Evolutionary conservation across 164 flowering plant species (phyloP).

Genomic region (Annona cherimola): DNA sequence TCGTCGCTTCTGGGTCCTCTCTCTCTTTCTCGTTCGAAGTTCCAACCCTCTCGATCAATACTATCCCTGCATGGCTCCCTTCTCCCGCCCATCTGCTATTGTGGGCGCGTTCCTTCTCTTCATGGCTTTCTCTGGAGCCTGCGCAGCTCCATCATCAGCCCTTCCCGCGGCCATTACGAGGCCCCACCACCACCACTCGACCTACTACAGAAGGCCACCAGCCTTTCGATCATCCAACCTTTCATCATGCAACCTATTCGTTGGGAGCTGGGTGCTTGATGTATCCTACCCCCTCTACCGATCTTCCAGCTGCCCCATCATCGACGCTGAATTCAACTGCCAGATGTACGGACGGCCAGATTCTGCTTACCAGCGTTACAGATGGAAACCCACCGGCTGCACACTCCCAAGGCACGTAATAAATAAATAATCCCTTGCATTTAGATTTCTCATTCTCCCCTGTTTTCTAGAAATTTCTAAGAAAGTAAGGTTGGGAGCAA

Average conservation of each 20-base stretch:
- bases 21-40: no score
- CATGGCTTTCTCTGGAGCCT: slow-evolving; percentile 8
- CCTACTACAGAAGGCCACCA: slow-evolving; percentile 22
- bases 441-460: no score
- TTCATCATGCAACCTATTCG: slow-evolving; percentile 49
- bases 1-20: background rate
- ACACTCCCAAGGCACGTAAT: slow-evolving; percentile 60
- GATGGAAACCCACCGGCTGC: slow-evolving; percentile 76
- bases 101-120: background rate
- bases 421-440: no score
- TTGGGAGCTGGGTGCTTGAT: slow-evolving; percentile 75
- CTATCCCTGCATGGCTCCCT: slow-evolving; percentile 1
- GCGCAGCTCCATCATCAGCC: slow-evolving; percentile 29
- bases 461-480: no score
- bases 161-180: slow-evolving; percentile 24
- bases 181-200: slow-evolving; percentile 16
- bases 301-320: slow-evolving; percentile 50
- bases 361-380: slow-evolving; percentile 61
- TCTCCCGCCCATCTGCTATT: background rate
- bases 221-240: slow-evolving; percentile 35
- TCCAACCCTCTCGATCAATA: background rate
- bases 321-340: slow-evolving; percentile 83
- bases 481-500: no score
- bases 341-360: slow-evolving; percentile 79
- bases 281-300: slow-evolving; percentile 58